Evolutionary conservation across 1,284 basidiomycete species (phyloP), one percentile per base, ranked within the genome.

Genomic region (Puccinia novopanici): DNA sequence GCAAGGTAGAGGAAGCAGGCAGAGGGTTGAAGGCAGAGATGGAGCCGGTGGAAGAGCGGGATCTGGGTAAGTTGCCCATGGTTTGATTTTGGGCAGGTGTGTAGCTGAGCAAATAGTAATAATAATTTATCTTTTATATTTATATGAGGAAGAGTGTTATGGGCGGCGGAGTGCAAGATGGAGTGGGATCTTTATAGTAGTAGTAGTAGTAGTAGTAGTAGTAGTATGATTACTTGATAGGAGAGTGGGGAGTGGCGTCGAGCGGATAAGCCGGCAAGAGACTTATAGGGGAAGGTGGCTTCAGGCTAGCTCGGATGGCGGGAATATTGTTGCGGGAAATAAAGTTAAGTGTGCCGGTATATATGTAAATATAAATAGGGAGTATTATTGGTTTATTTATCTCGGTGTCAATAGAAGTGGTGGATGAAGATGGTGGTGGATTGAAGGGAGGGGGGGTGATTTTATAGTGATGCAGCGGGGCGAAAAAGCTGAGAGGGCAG

Each of bases 11-110:
- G 6, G 63, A 17, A 3, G 63, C 9, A n/a, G 63, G 22, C 6
- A 67, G 34, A 12, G 40, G 34, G 34, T 67, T 34, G n/a, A n/a
- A 42, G 40, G 8, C 63, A 22, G 34, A 67, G 22, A 37, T 42
- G 3, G 63, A 67, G 9, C 63, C 40, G 3, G 63, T 67, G 8
- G 63, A 67, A 22, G 63, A 67, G 40, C 63, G 63, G 9, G 63
- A 67, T 67, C 63, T 40, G 40, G 63, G 40, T 67, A 67, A 40
- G 37, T 22, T 42, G 63, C 40, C 40, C 63, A 67, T 67, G 63
- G n/a, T 67, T n/a, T n/a, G n/a, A n/a, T n/a, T n/a, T n/a, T n/a
- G n/a, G n/a, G n/a, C n/a, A n/a, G n/a, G n/a, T n/a, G n/a, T n/a
- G 45, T 37, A 37, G 30, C 17, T 12, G 22, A 37, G n/a, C 34